A percentile compares a stretch with the other conserved stretches of the same genome.
Evolutionary conservation across 176 grass and related monocot species (phyloP).

Genomic region (Guadua angustifolia): DNA sequence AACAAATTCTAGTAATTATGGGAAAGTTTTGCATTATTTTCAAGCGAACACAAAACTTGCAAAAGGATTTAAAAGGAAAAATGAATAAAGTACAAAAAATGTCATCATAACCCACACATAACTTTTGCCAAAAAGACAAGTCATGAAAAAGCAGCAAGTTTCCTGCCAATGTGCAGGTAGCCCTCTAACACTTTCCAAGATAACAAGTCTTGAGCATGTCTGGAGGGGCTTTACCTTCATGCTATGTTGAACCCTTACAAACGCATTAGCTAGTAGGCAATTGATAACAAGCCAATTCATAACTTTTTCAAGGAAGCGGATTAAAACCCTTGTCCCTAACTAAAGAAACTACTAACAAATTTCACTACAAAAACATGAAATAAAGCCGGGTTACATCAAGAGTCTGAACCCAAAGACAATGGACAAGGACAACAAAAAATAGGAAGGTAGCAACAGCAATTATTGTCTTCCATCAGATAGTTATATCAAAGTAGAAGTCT

Average conservation of each 20-base stretch:
- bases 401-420: neutral
- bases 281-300: neutral
- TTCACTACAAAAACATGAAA: neutral
- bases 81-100: neutral
- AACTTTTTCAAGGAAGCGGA: neutral
- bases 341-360: neutral
- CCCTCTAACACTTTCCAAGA: neutral
- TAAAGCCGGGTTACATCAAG: neutral
- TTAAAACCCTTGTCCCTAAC: neutral
- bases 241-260: neutral
- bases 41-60: slow-evolving; percentile 25
- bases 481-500: neutral
- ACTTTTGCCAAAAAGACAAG: neutral
- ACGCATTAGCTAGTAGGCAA: neutral
- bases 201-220: neutral
- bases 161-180: neutral
- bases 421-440: neutral
- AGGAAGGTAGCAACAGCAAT: neutral
- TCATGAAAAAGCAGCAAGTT: neutral
- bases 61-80: neutral
- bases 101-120: slow-evolving; percentile 3
- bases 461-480: neutral
- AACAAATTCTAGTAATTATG: neutral
- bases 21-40: slow-evolving; percentile 2
- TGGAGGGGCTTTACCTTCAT: neutral